These are phyloP conservation scores for Isatis lusitanica DNA, from an alignment of 441 rosid genomes.

Conservation along the genomic window DNA sequence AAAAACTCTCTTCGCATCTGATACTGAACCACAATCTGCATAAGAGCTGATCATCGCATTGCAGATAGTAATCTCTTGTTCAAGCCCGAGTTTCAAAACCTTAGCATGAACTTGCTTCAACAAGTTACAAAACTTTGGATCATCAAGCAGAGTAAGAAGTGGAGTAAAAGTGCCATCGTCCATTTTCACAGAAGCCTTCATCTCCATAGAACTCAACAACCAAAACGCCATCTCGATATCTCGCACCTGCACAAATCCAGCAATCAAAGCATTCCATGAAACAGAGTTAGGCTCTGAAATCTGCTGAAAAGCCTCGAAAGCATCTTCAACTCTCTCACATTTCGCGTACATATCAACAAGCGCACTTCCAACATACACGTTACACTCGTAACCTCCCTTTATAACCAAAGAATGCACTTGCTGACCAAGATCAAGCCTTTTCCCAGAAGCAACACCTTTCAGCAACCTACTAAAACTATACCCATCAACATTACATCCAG, in stretches of 20 bases:
- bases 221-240: conserved; percentile 51
- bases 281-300: conserved; percentile 55
- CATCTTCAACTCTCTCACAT: conserved; percentile 58
- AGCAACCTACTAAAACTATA: conserved; percentile 61
- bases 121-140: conserved; percentile 37
- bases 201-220: conserved; percentile 59
- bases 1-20: conserved; percentile 58
- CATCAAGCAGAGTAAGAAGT: conserved; percentile 65
- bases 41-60: conserved; percentile 66
- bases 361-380: conserved; percentile 54
- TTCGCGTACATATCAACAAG: conserved; percentile 64
- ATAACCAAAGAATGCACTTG: conserved; percentile 60
- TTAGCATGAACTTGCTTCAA: conserved; percentile 60
- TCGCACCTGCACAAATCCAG: conserved; percentile 52
- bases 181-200: conserved; percentile 36
- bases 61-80: conserved; percentile 48
- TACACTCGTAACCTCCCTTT: conserved; percentile 44
- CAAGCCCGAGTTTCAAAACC: conserved; percentile 55
- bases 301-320: conserved; percentile 46
- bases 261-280: conserved; percentile 73
- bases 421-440: conserved; percentile 49
- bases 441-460: conserved; percentile 58
- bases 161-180: conserved; percentile 82
- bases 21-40: conserved; percentile 60
- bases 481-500: conserved; percentile 45